Percentiles rank a stretch among this genome's conserved stretches.
Conservation (phyloP, 1,139 yeast genomes). For the Geotrichum siamense region DNA sequence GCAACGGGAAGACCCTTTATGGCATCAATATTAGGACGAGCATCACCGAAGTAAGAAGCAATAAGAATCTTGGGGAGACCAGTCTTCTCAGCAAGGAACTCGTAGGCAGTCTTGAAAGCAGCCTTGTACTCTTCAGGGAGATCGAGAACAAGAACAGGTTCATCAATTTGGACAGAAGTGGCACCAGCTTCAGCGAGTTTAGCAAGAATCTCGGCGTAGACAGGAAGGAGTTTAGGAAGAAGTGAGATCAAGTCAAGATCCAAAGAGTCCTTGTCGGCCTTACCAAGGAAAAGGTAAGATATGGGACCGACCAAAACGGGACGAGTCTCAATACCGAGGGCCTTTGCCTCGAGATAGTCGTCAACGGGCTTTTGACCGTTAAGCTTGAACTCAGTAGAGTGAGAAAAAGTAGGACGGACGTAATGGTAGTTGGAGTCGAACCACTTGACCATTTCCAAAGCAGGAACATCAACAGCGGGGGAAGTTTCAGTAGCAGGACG, state of each 20-base stretch:
- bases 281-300: conserved; percentile 90
- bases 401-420: conserved; percentile 97
- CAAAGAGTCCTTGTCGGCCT: conserved; percentile 95
- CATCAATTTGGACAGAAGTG: conserved; percentile 90
- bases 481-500: conserved; percentile 84
- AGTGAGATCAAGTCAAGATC: conserved; percentile 90
- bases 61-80: conserved; percentile 71
- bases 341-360: conserved; percentile 97
- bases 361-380: conserved; percentile 95
- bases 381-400: conserved; percentile 91
- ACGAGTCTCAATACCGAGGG: conserved; percentile 90
- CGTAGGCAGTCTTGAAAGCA: conserved; percentile 84
- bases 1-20: conserved; percentile 85
- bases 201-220: conserved; percentile 78
- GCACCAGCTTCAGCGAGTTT: conserved; percentile 95
- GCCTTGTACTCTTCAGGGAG: conserved; percentile 76
- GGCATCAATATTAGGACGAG: conserved; percentile 89
- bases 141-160: conserved; percentile 93
- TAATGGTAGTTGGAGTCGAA: conserved; percentile 99
- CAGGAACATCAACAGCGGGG: conserved; percentile 94
- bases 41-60: conserved; percentile 97
- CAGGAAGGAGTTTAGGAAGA: conserved; percentile 83
- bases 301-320: conserved; percentile 96
- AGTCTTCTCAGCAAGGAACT: conserved; percentile 53
- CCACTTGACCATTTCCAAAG: conserved; percentile 99